phyloP scores from a whole-genome alignment of 179 eudicot genomes.

The Nepenthes alata region DNA sequence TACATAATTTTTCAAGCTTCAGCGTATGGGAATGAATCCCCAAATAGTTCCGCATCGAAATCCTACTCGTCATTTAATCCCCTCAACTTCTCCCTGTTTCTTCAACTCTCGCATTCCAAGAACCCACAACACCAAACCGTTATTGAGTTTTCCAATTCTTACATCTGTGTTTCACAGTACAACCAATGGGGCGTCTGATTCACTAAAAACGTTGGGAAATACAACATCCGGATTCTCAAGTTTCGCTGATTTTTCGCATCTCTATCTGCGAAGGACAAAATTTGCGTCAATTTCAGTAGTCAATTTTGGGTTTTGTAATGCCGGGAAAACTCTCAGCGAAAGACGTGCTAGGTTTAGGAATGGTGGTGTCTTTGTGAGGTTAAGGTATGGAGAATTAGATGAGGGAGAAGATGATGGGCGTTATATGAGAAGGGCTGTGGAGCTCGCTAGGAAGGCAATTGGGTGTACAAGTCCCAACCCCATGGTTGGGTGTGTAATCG shows the following conservation, averaged over 20 bases:
- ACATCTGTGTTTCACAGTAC: conserved; percentile 14
- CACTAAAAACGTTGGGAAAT: conserved; percentile 9
- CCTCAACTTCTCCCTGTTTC: conserved; percentile 7
- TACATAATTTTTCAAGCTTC: background rate
- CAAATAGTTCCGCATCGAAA: conserved; percentile 21
- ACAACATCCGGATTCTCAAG: background rate
- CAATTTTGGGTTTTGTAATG: conserved; percentile 26
- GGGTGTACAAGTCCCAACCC: conserved; percentile 96
- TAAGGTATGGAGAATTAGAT: conserved; percentile 22
- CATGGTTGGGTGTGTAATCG: conserved; percentile 93
- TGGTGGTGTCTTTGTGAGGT: conserved; percentile 14
- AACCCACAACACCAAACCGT: conserved; percentile 1
- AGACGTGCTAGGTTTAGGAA: conserved; percentile 16
- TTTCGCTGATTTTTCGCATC: too few species aligned
- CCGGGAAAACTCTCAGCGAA: conserved; percentile 18
- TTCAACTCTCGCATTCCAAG: conserved; percentile 6
- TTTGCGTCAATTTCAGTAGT: conserved; percentile 7
- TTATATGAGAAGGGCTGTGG: conserved; percentile 79
- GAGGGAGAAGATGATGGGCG: conserved; percentile 34
- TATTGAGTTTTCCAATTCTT: background rate
- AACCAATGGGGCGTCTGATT: conserved; percentile 13
- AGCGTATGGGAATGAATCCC: conserved; percentile 16
- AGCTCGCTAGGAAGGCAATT: conserved; percentile 62
- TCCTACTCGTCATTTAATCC: background rate
- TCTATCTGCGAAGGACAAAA: background rate